Evolutionary conservation across 441 rosid species (phyloP), one percentile per base, ranked within the genome.

Genomic region (Croton laevigatus): DNA sequence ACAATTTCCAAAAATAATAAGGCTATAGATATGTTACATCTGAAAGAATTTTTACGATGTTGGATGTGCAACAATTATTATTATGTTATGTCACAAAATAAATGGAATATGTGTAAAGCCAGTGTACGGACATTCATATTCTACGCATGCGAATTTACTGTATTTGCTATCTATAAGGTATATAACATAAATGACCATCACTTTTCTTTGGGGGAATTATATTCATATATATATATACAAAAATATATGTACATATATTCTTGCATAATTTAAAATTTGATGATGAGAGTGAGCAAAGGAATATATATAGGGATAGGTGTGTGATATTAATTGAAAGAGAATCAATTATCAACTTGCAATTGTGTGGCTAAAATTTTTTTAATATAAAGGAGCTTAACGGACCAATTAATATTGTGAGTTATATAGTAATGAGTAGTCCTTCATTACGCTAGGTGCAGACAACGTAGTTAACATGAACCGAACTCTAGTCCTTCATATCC

Each of bases 251-350:
- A 27, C 32, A 27, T 27, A 1, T 3, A 17, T 66, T 66, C 34
- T 20, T 67, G 38, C 13, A 20, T 53, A 10, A 19, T 48, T 65
- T 37, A 65, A 76, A 14, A 57, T 40, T 48, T 71, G 54, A 68
- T 57, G 64, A 8, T 16, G 53, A 49, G 70, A 71, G 67, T 51
- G 40, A 64, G 46, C 32, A 19, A 27, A 62, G 19, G 75, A 45
- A 32, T n/a, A 58, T 40, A 40, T 66, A 71, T 66, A 45, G 52
- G 54, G 81, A 57, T 53, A 53, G 63, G 57, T 45, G 76, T 63
- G 71, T 19, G 14, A 52, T 17, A 6, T 0, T 17, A 17, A 12
- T 40, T 19, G 62, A 40, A 13, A 53, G 71, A 74, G 48, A 72
- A 66, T 46, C 40, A 45, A 64, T 8, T 40, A 40, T 49, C 53